Evolutionary conservation across 768 basidiomycete genomes (phyloP), one percentile per base, ranked within the genome.

Genomic region (Russula ochroleuca): DNA sequence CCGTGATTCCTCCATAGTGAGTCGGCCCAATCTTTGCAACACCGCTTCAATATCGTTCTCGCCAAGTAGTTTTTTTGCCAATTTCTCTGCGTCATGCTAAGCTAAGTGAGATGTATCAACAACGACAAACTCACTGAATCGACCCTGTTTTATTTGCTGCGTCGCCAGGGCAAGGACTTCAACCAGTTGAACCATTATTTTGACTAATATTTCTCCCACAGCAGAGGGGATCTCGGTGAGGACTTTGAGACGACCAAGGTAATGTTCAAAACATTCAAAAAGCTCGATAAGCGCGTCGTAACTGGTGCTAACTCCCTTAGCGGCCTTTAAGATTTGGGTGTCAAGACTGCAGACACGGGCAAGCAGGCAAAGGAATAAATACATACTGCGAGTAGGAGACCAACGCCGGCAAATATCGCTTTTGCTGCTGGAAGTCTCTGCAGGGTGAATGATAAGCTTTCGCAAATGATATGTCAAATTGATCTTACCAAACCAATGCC

Each of bases 191-290:
- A 33, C 48, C 19, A 59, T 40, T 13, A 59, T 50, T 11, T 50
- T 37, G 9, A 40, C 48, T 19, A 59, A 38, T 50, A 41, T n/a
- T 19, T 23, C 38, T 19, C 23, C 47, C 21, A 50, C 9, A 2
- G 23, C 21, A 9, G 49, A 40, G 2, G 58, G 49, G 3, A 50
- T 40, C 23, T 51, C 19, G 19, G 50, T 52, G 21, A 41, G 33
- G 9, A 60, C n/a, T 14, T 23, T 37, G 40, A 60, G 59, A 8
- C 31, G 59, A 11, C 8, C 9, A 23, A 60, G 50, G 50, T 31
- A 60, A 21, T 41, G 50, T 37, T 60, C 41, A 17, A 60, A 35
- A 52, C 38, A 60, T 17, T 60, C 14, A 10, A 61, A 61, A 11
- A 61, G 17, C 2, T 52, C 50, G n/a, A 48, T 21, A 5, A 60